Evolutionary conservation across 257 asterid genomes (phyloP), one percentile per base, ranked within the genome.

Genomic region (Ehretia macrophylla): DNA sequence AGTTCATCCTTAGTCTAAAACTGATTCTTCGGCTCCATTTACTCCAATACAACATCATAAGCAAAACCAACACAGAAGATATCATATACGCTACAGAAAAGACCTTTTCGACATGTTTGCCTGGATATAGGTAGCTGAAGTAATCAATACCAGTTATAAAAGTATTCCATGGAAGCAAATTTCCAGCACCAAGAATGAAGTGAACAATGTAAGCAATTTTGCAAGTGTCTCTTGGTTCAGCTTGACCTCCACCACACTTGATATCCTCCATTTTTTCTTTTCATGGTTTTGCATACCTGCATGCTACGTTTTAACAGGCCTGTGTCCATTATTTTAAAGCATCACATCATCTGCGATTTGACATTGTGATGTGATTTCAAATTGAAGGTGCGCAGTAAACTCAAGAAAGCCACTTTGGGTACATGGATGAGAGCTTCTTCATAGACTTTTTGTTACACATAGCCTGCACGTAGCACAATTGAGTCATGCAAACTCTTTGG

Each of bases 181-280:
- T 85, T 14, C 96, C 96, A 1, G 95, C 93, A 12, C 96, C 95
- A 1, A 88, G 94, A 17, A 88, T 60, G 78, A 88, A 85, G 62
- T 85, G 90, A 63, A 88, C 71, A 21, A 80, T 68, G 35, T 88
- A 88, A 39, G 87, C 86, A n/a, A 81, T 32, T 58, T 75, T 88
- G 67, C 49, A 73, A 3, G 77, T 58, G 68, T 85, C 93, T 32
- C 27, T 75, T 14, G 76, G 66, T 63, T 48, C 55, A 21, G 17
- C 11, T 16, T 38, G 35, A 10, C 5, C 32, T 10, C 17, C 37
- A 11, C 17, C 54, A 14, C 51, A 48, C 50, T 65, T 57, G 11
- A 12, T 8, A 16, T 48, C 45, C 44, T 51, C 69, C 54, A 49
- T 55, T 49, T 56, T 55, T 9, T 32, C 62, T 61, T 23, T 17